A percentile compares a stretch with the other conserved stretches of the same genome.
Evolutionary conservation across 140 eudicot genomes (phyloP).

Genomic region (Oenanthe javanica): DNA sequence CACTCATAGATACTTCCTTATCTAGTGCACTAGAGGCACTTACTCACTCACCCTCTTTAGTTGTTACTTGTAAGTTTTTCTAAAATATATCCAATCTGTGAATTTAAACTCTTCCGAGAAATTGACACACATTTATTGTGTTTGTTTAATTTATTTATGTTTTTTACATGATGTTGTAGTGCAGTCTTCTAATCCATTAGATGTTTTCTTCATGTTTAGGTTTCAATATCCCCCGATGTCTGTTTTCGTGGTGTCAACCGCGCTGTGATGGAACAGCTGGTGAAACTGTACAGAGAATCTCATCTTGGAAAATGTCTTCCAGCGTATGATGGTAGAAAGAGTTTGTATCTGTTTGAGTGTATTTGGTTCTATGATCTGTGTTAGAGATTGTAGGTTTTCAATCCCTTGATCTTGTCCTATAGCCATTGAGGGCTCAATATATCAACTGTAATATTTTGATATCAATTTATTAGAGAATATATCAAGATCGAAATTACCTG

Average conservation of each 20-base stretch:
- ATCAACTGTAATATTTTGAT: too few species aligned
- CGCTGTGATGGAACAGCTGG: slow-evolving; percentile 79
- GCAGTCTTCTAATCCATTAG: neutral
- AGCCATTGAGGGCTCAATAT: too few species aligned
- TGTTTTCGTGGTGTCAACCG: slow-evolving; percentile 72
- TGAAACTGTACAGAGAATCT: slow-evolving; percentile 68
- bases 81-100: neutral
- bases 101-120: neutral
- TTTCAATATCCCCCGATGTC: slow-evolving; percentile 81
- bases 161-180: neutral
- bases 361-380: too few species aligned
- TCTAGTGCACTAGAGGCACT: too few species aligned
- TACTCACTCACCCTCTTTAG: too few species aligned
- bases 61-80: neutral
- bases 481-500: too few species aligned
- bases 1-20: too few species aligned
- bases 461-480: too few species aligned
- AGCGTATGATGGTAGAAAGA: slow-evolving; percentile 94
- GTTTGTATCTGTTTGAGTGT: too few species aligned
- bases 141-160: neutral
- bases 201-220: slow-evolving; percentile 28
- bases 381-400: too few species aligned
- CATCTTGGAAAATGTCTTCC: slow-evolving; percentile 85
- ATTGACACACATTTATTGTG: neutral
- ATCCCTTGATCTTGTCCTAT: too few species aligned